Conservation (phyloP, 495 filamentous ascomycete species). For the Lophiotrema nucula region DNA sequence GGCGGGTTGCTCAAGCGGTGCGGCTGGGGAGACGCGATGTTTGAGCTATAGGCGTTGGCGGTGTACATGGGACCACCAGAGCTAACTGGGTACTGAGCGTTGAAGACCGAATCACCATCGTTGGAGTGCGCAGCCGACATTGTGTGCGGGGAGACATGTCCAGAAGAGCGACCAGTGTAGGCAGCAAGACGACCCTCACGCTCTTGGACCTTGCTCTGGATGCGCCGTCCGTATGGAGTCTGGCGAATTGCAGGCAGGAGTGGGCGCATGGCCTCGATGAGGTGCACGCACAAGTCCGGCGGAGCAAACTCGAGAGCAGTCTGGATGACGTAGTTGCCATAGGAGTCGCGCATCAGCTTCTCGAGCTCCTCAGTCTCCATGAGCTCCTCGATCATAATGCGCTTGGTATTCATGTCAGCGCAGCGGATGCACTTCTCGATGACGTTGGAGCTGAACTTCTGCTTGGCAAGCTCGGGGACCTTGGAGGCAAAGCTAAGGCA, state of each 20-base stretch:
- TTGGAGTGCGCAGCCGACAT: constrained; percentile 29
- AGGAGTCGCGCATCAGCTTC: constrained; percentile 82
- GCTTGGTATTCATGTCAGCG: constrained; percentile 64
- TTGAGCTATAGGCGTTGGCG: constrained; percentile 26
- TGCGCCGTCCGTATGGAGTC: constrained; percentile 90
- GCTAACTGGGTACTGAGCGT: constrained; percentile 18
- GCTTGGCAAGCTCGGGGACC: constrained; percentile 77
- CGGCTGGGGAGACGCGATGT: constrained; percentile 34
- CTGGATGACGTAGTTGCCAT: constrained; percentile 96
- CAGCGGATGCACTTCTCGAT: constrained; percentile 96
- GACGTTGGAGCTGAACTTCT: constrained; percentile 99
- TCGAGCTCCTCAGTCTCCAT: constrained; percentile 73
- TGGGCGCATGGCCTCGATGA: constrained; percentile 82
- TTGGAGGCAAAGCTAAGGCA: constrained; percentile 73
- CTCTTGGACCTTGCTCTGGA: constrained; percentile 74
- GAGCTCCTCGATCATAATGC: constrained; percentile 82
- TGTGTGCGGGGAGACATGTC: constrained; percentile 28
- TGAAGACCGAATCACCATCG: constrained; percentile 16
- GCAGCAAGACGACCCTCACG: constrained; percentile 35
- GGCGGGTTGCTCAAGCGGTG: constrained; percentile 36
- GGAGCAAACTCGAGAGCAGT: constrained; percentile 58
- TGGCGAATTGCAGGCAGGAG: constrained; percentile 76
- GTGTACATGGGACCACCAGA: constrained; percentile 30
- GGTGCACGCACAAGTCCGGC: constrained; percentile 30
- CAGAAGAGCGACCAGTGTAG: constrained; percentile 23